Evolutionary conservation across 257 asterid genomes (phyloP), one percentile per base, ranked within the genome.

Genomic region (Solanum medicagineum): DNA sequence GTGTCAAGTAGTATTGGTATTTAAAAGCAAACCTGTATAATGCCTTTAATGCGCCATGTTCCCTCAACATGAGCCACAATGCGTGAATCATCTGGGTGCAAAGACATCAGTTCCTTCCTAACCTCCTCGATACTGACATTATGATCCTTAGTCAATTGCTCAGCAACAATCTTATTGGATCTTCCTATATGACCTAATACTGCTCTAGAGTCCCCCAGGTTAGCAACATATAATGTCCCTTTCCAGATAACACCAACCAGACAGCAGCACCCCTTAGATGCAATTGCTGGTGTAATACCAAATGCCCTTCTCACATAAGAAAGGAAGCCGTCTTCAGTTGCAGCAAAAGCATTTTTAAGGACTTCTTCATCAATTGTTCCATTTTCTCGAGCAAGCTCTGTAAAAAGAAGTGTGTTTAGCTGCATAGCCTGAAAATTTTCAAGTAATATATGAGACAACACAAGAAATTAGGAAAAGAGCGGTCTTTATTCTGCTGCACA

Each of bases 171-270:
- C 83, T 86, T 90, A 42, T 91, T 87, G 19, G 91, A 86, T 71
- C 83, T 86, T 81, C 89, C 93, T 81, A 85, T 75, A 88, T 40
- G 87, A 66, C 98, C 99, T 44, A 95, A 80, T 47, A 94, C 97
- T 45, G 97, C 99, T 91, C 99, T 91, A 16, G 96, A 95, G 88
- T 95, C 98, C 29, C 99, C 99, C 69, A 94, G 87, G 88, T 95
- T 94, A 82, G 97, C 98, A 81, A 89, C 75, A 86, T 83, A 92
- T 36, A 95, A 84, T 59, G 90, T 90, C 45, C 92, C 87, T 26
- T 86, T 90, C 94, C 94, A 93, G 88, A 95, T 92, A 55, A 95
- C 92, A 69, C 95, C 99, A 49, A 92, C 98, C 51, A 95, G 90
- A 87, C 99, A 92, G 87, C 98, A 95, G 20, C 97, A 94, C 13